phyloP scores from a whole-genome alignment of 805 yeast genomes.

The Scheffersomyces ergatensis region DNA sequence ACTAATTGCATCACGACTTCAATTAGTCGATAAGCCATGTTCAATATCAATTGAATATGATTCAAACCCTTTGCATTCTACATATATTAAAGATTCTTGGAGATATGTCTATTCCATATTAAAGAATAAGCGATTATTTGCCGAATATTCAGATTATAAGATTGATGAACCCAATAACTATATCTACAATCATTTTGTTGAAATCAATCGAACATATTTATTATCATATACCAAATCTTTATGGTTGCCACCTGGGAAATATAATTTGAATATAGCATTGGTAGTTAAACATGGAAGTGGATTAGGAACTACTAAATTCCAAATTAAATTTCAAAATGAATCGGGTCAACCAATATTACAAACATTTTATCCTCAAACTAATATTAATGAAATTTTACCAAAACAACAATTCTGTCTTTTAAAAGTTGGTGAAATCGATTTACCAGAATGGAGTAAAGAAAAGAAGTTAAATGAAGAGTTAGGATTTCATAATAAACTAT shows the following conservation, averaged over 20 bases:
- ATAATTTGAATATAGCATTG: slow-evolving; percentile 51
- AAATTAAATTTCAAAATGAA: slow-evolving; percentile 31
- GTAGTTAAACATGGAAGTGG: slow-evolving; percentile 55
- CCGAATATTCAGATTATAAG: slow-evolving; percentile 41
- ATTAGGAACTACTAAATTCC: slow-evolving; percentile 57
- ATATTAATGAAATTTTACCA: slow-evolving; percentile 58
- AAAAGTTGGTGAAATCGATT: slow-evolving; percentile 47
- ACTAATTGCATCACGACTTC: slow-evolving; percentile 23
- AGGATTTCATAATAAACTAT: slow-evolving; percentile 16
- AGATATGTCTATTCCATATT: slow-evolving; percentile 48
- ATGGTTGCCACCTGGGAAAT: slow-evolving; percentile 47
- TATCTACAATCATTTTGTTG: slow-evolving; percentile 43
- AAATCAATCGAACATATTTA: slow-evolving; percentile 48
- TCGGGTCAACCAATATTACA: slow-evolving; percentile 24
- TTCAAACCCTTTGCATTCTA: slow-evolving; percentile 19
- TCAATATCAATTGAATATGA: slow-evolving; percentile 7
- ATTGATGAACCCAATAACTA: slow-evolving; percentile 49
- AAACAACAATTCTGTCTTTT: slow-evolving; percentile 47
- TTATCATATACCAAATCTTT: slow-evolving; percentile 44
- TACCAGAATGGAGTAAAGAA: slow-evolving; percentile 19
- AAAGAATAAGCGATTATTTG: slow-evolving; percentile 51
- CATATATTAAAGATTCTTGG: slow-evolving; percentile 54
- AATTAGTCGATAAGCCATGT: slow-evolving; percentile 20
- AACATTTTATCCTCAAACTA: slow-evolving; percentile 54
- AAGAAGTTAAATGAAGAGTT: slow-evolving; percentile 2